Base-by-base conservation (phyloP, 805 yeast species). In the Grigorovia jiainica region DNA sequence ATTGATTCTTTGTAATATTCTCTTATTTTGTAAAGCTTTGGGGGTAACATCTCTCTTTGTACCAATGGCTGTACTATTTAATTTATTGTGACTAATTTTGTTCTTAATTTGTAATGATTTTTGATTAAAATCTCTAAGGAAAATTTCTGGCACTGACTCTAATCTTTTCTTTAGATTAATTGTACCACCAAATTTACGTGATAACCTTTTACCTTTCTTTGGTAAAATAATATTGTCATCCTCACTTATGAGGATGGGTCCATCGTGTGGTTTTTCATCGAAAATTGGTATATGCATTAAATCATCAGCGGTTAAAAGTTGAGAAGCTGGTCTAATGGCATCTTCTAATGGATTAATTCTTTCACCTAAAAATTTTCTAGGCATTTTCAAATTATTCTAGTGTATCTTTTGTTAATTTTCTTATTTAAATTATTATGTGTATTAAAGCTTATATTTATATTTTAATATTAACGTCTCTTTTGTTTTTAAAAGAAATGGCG, bases 61-160 rank as follows among this genome's bases (percentile, higher is more conserved):
- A n/a, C n/a, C n/a, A n/a, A 10, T 27, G 13, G 10, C 30, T 27
- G 30, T n/a, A n/a, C n/a, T n/a, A n/a, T n/a, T n/a, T n/a, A n/a
- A n/a, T n/a, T n/a, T n/a, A n/a, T n/a, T n/a, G n/a, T 36, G 18
- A 10, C 7, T 24, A 25, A 4, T 20, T 16, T 31, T 27, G 7
- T n/a, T 27, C 18, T 18, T 34, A 30, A 23, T 38, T 16, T n/a
- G 34, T 43, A 11, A 25, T 9, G 30, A 46, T 38, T 27, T 51
- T 27, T 45, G 45, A 10, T 49, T 51, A 17, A 51, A 47, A 36
- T 55, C 57, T 39, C 49, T 58, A 16, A 57, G 34, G 23, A 58
- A 51, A 10, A 59, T 45, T 40, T 58, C 63, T 11, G 64, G 64
- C 4, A 59, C 61, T 2, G 61, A 57, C 24, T 53, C 58, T 21